Base-by-base conservation (phyloP, 352 stramenopile genomes). In the Globisporangium nunn region DNA sequence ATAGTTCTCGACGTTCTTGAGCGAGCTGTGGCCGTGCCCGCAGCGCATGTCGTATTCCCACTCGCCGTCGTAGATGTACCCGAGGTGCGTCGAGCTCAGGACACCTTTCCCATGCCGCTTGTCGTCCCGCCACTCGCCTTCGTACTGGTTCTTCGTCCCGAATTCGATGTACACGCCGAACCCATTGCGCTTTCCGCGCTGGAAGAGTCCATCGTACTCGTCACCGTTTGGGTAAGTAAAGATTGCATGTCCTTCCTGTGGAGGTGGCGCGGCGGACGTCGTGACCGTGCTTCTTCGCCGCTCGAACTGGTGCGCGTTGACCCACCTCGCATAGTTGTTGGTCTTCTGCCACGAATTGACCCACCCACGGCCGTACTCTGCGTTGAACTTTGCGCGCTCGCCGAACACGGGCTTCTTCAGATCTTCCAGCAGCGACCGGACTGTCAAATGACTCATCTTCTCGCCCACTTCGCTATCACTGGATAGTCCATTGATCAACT, bases 51-150 rank as follows among this genome's bases (percentile, higher is more conserved):
- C 77, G 49, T 84, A 35, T 8, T 66, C 30, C 86, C 86, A 96
- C 50, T 89, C 74, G 6, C 86, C 86, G 39, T 91, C 77, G 54
- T 94, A 96, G 53, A 88, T 79, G 43, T 89, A 75, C 23, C 80
- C 70, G 52, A 73, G 76, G 30, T 57, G 40, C 67, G 71, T 79
- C 2, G 75, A 75, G 41, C 70, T 93, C 5, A 96, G 58, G 2
- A 90, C 66, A 5, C 86, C 86, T 31, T 78, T 75, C 5, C 84
- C 86, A 52, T 94, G 82, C 2, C 86, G 77, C 39, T 67, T 52
- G 33, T 93, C 79, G 33, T 71, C 56, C 4, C 62, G 39, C 84
- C 84, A 96, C 18, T 87, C 68, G 7, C 86, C 86, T 61, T 93
- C 81, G 57, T 89, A 90, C 31, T 83, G 74, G 57, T 78, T 86